Conservation (phyloP, 2,329 filamentous ascomycete species). For the Hypomyces perniciosus region DNA sequence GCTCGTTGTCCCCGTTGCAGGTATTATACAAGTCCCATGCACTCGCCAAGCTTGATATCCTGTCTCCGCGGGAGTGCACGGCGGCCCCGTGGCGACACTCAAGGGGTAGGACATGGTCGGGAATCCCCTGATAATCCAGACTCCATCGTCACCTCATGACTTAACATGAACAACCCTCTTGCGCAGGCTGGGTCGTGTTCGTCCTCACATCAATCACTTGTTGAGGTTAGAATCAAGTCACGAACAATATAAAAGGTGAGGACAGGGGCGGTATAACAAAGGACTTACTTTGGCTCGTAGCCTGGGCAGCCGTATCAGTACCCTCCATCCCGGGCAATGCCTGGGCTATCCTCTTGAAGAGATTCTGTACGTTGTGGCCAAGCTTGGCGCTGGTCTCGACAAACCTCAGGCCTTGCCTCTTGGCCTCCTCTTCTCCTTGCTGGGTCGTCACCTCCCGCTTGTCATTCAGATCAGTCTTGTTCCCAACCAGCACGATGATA, state of each 20-base stretch:
- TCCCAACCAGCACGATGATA: slow-evolving; percentile 96
- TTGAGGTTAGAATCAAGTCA: slow-evolving; percentile 5
- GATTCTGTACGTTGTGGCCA: slow-evolving; percentile 93
- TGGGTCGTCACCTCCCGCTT: slow-evolving; percentile 95
- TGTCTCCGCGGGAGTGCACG: slow-evolving; percentile 13
- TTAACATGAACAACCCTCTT: slow-evolving; percentile 60
- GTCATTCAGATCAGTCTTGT: slow-evolving; percentile 98
- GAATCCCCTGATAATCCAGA: not conserved
- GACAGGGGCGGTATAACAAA: not conserved
- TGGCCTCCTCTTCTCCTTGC: slow-evolving; percentile 95
- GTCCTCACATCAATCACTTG: slow-evolving; percentile 92
- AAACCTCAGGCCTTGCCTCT: slow-evolving; percentile 97
- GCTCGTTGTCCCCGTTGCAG: slow-evolving; percentile 26
- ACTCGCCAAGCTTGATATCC: slow-evolving; percentile 29
- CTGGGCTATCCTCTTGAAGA: slow-evolving; percentile 98
- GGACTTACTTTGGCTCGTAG: slow-evolving; percentile 67
- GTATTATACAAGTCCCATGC: slow-evolving; percentile 31
- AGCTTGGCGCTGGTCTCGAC: slow-evolving; percentile 98
- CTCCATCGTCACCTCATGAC: not conserved
- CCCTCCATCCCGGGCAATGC: slow-evolving; percentile 97
- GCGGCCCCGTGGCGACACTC: slow-evolving; percentile 3
- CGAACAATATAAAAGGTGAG: not conserved
- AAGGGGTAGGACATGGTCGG: slow-evolving; percentile 4
- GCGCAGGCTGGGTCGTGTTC: slow-evolving; percentile 60
- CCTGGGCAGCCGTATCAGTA: slow-evolving; percentile 69